phyloP scores from a whole-genome alignment of 2,329 filamentous ascomycete genomes.

The Alternaria arbusti region DNA sequence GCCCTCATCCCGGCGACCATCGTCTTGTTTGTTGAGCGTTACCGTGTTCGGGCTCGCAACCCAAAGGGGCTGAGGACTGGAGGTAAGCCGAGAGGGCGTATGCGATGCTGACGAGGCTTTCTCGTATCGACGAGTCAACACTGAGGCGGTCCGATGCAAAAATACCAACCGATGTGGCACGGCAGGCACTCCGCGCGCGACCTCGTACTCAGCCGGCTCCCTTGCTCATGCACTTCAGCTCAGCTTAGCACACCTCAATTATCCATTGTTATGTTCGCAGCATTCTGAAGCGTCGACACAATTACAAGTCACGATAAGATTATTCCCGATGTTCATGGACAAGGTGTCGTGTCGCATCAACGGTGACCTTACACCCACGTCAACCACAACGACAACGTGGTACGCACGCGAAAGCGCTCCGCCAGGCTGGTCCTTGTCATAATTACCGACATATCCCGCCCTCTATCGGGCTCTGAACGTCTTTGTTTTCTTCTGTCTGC shows the following conservation, averaged over 20 bases:
- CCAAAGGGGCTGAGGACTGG: neutral
- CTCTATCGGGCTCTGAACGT: neutral
- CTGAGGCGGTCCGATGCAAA: neutral
- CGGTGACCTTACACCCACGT: neutral
- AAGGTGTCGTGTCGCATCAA: neutral
- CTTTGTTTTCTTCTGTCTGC: neutral
- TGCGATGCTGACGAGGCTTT: slow-evolving; percentile 5
- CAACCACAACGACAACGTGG: neutral
- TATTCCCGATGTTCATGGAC: neutral
- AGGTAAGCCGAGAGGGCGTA: neutral
- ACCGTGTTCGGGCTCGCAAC: slow-evolving; percentile 1
- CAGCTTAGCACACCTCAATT: neutral
- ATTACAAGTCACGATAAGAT: neutral
- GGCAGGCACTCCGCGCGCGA: neutral
- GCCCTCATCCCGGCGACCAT: neutral
- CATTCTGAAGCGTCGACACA: neutral
- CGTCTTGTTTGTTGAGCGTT: neutral
- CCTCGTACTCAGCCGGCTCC: neutral
- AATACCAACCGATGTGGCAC: slow-evolving; percentile 2
- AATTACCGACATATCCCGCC: neutral
- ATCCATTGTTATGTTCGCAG: neutral
- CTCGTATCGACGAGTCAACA: slow-evolving; percentile 7
- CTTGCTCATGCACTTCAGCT: neutral
- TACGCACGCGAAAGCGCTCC: neutral
- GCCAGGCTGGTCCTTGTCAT: neutral